Evolutionary conservation across 2,329 filamentous ascomycete species (phyloP), one percentile per base, ranked within the genome.

Genomic region (Exophiala spinifera): DNA sequence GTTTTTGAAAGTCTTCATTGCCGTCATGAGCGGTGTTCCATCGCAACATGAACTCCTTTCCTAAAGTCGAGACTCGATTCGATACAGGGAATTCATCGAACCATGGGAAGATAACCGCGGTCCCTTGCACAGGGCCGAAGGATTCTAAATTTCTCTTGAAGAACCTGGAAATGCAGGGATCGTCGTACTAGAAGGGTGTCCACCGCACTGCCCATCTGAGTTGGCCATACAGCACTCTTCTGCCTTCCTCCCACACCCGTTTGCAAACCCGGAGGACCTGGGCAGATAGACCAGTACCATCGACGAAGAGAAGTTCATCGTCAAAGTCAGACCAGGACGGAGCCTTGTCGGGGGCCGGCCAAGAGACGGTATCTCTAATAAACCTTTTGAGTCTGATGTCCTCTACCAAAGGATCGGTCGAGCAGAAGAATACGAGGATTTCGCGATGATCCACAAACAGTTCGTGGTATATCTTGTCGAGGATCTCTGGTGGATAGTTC

Each of bases 211-310:
- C 57, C 13, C 53, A 46, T 2, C 10, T 51, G 42, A 59, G 37
- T 15, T 54, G 51, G 7, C 50, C 57, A 20, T 56, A 51, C 13
- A 59, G 50, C 4, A 56, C 47, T 4, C 42, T 34, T 4, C 46
- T 46, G 15, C 42, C 53, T 25, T 56, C 53, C 5, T 31, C 33
- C 46, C 57, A 56, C 13, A 53, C 34, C 21, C 21, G 55, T 28
- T 46, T 53, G 51, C 57, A 56, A 8, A 54, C 57, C 14, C 57
- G 42, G 40, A 59, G 47, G 14, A 59, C 53, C 28, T 54, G 57
- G 8, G 50, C 53, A 7, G 57, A 56, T 3, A 33, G 17, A n/a
- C 56, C 49, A 10, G 5, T 31, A 39, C 56, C 53, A 21, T 53
- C 39, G 15, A 40, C 25, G 17, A 49, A 59, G 37, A 52, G 52